Conservation (phyloP, 768 basidiomycete species). For the Hericium alpestre region DNA sequence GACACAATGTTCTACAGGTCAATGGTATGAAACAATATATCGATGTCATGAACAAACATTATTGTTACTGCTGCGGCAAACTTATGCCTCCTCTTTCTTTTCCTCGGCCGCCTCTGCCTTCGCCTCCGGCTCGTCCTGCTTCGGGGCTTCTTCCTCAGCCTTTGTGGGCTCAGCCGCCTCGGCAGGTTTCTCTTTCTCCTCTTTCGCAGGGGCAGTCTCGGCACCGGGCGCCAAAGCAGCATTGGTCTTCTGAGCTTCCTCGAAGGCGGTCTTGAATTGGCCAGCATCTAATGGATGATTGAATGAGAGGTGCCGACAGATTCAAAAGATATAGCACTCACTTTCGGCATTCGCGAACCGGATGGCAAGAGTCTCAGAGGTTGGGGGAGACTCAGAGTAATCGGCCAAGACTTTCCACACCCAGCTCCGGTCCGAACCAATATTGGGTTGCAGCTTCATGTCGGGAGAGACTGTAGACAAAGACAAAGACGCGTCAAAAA, state of each 20-base stretch:
- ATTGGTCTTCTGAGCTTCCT: constrained; percentile 71
- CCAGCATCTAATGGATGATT: constrained; percentile 48
- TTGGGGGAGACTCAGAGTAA: constrained; percentile 82
- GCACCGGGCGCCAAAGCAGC: constrained; percentile 18
- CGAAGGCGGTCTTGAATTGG: constrained; percentile 85
- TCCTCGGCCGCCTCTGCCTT: constrained; percentile 24
- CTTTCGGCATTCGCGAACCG: constrained; percentile 96
- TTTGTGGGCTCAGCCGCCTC: neutral
- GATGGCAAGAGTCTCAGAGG: constrained; percentile 93
- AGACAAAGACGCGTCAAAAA: constrained; percentile 20
- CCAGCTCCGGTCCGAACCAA: constrained; percentile 98
- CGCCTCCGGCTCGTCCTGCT: constrained; percentile 17
- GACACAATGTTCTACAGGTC: constrained; percentile 1
- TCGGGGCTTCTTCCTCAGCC: constrained; percentile 20
- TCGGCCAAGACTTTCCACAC: constrained; percentile 97
- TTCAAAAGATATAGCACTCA: constrained; percentile 29
- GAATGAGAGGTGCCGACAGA: neutral
- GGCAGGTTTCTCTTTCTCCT: constrained; percentile 17
- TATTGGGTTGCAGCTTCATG: constrained; percentile 94
- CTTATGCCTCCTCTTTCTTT: constrained; percentile 23
- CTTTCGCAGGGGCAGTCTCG: constrained; percentile 14
- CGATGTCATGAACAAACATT: constrained; percentile 2
- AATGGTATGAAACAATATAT: neutral
- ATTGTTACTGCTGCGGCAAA: constrained; percentile 1
- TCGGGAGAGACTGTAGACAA: constrained; percentile 51